A percentile compares a stretch with the other conserved stretches of the same genome.
Evolutionary conservation across 192 early-diverging fungal species (phyloP).

Genomic region (Jimgerdemannia lactiflua): DNA sequence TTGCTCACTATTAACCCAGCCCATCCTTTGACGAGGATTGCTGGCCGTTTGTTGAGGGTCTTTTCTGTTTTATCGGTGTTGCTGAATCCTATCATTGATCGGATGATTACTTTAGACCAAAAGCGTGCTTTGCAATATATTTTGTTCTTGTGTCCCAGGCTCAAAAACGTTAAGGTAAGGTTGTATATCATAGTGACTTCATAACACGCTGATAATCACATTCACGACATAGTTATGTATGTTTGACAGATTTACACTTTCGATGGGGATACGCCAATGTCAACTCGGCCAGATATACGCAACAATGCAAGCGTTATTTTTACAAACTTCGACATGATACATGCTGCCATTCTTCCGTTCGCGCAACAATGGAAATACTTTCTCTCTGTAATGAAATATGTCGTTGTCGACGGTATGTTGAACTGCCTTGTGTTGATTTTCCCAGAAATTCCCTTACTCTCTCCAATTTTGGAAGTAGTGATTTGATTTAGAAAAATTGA

Average conservation of each 20-base stretch:
- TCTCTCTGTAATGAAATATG: conserved; percentile 45
- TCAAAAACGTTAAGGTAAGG: conserved; percentile 25
- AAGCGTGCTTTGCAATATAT: conserved; percentile 41
- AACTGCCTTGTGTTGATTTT: neutral
- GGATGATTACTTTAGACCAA: conserved; percentile 42
- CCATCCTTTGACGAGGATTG: too few species aligned
- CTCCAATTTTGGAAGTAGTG: too few species aligned
- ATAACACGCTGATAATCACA: neutral
- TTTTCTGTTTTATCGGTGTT: too few species aligned
- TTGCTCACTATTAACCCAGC: neutral
- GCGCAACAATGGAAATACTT: conserved; percentile 55
- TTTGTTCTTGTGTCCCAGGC: conserved; percentile 15
- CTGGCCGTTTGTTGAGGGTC: too few species aligned
- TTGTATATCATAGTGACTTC: neutral
- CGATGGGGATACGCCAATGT: conserved; percentile 63
- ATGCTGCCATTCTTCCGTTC: conserved; percentile 63
- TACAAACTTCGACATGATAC: conserved; percentile 85
- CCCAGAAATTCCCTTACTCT: too few species aligned
- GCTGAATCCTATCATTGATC: too few species aligned
- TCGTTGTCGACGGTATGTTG: conserved; percentile 64
- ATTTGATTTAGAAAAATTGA: too few species aligned
- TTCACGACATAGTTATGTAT: neutral
- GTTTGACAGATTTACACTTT: conserved; percentile 40
- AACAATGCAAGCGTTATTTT: conserved; percentile 57
- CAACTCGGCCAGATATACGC: conserved; percentile 45